Conservation (phyloP, 1,284 basidiomycete species). For the Retiboletus flavoniger region DNA sequence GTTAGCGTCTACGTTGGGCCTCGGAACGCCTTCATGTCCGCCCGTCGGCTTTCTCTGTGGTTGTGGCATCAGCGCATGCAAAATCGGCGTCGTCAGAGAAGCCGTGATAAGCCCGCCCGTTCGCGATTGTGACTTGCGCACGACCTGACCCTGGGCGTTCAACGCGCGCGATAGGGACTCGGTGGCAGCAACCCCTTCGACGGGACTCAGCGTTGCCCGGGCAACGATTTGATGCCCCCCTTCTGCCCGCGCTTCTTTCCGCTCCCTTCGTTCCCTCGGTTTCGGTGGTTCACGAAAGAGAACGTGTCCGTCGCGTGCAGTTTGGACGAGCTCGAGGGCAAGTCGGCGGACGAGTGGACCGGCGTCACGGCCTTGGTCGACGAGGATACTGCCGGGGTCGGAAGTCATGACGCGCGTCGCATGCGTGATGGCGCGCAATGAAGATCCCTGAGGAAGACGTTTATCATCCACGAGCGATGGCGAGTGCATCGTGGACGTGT, state of each 20-base stretch:
- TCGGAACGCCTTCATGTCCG: conserved; percentile 30
- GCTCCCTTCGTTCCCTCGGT: conserved; percentile 48
- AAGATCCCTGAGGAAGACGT: conserved; percentile 50
- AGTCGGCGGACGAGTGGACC: conserved; percentile 60
- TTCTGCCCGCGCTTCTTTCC: conserved; percentile 25
- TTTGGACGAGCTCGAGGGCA: conserved; percentile 70
- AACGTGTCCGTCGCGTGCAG: conserved; percentile 68
- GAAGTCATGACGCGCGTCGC: conserved; percentile 87
- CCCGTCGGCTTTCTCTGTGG: conserved; percentile 44
- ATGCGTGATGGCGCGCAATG: conserved; percentile 74
- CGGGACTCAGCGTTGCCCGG: conserved; percentile 41
- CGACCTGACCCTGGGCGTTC: conserved; percentile 33
- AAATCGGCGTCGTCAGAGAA: conserved; percentile 52
- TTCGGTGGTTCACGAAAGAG: conserved; percentile 47
- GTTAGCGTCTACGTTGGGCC: conserved; percentile 14
- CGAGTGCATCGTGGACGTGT: conserved; percentile 34
- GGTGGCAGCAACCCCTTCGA: conserved; percentile 44
- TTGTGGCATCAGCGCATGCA: conserved; percentile 56
- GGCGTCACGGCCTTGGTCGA: conserved; percentile 63
- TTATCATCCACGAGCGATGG: conserved; percentile 33
- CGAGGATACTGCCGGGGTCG: conserved; percentile 73
- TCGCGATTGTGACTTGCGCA: conserved; percentile 40
- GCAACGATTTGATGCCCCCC: conserved; percentile 36
- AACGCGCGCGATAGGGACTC: conserved; percentile 46
- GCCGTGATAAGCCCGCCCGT: conserved; percentile 35